Conservation (phyloP, 768 basidiomycete species). For the Mycena crocata region DNA sequence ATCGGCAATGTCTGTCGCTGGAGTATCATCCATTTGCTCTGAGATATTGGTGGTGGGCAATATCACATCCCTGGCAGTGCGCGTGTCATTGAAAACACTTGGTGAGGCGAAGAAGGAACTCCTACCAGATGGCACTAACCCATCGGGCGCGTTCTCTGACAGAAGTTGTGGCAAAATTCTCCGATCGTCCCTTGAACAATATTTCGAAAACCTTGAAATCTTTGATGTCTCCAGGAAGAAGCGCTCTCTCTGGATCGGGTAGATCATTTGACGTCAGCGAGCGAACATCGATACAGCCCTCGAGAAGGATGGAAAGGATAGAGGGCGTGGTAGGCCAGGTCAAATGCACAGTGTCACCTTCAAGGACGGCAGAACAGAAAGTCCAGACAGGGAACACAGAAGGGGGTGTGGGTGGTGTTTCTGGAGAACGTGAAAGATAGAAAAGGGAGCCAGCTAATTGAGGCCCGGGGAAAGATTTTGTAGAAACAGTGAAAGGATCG, state of each 20-base stretch:
- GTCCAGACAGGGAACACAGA: conserved; percentile 23
- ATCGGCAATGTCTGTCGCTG: not conserved
- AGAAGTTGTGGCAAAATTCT: conserved; percentile 72
- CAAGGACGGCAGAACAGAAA: conserved; percentile 29
- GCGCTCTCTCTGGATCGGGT: conserved; percentile 54
- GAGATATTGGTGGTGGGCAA: conserved; percentile 43
- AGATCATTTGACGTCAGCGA: conserved; percentile 58
- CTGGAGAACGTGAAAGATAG: conserved; percentile 25
- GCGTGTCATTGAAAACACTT: not conserved
- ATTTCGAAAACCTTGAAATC: conserved; percentile 73
- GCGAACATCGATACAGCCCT: conserved; percentile 70
- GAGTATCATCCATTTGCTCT: too few relatives aligned
- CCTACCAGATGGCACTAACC: conserved; percentile 82
- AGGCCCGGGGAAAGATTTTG: conserved; percentile 19
- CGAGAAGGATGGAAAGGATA: conserved; percentile 60
- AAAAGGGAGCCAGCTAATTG: conserved; percentile 28
- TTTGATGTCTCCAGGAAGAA: conserved; percentile 54
- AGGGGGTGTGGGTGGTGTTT: not conserved
- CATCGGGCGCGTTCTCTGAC: conserved; percentile 76
- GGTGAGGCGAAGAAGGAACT: conserved; percentile 12
- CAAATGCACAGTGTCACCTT: conserved; percentile 36
- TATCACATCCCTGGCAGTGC: conserved; percentile 61
- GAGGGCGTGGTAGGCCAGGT: conserved; percentile 39
- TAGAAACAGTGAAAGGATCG: conserved; percentile 23
- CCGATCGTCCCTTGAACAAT: conserved; percentile 63